Conservation (phyloP, 495 filamentous ascomycete species). For the Aspergillus diversus region DNA sequence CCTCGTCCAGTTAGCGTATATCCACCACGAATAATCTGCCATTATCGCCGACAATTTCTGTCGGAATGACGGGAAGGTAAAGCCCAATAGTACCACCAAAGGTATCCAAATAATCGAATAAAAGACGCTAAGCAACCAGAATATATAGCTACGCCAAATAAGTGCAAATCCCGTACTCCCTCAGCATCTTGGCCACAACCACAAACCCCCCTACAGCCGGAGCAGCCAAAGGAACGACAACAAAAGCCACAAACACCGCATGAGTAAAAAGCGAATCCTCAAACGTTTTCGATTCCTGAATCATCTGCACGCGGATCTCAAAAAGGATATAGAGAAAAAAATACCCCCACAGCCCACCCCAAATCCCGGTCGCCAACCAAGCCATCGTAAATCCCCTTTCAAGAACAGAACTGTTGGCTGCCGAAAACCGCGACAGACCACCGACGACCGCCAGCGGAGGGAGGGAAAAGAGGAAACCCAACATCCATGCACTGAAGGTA, state of each 20-base stretch:
- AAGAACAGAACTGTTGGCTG: not conserved
- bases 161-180: not conserved
- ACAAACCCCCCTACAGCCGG: not conserved
- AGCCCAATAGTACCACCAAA: no score
- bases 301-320: no score
- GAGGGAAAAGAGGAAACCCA: not conserved
- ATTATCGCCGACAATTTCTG: no score
- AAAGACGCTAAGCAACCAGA: no score
- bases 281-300: not conserved
- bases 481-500: no score
- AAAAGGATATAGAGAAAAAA: not conserved
- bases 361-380: not conserved
- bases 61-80: no score
- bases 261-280: not conserved
- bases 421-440: not conserved
- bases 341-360: not conserved
- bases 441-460: not conserved
- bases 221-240: not conserved
- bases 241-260: not conserved
- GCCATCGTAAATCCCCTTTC: not conserved
- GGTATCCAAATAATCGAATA: no score
- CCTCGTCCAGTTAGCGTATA: no score
- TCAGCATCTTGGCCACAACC: not conserved
- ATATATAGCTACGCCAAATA: not conserved
- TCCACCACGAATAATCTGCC: no score